These are phyloP conservation scores for Candida andamanensis DNA, from an alignment of 805 yeast species.

Conservation along the genomic window DNA sequence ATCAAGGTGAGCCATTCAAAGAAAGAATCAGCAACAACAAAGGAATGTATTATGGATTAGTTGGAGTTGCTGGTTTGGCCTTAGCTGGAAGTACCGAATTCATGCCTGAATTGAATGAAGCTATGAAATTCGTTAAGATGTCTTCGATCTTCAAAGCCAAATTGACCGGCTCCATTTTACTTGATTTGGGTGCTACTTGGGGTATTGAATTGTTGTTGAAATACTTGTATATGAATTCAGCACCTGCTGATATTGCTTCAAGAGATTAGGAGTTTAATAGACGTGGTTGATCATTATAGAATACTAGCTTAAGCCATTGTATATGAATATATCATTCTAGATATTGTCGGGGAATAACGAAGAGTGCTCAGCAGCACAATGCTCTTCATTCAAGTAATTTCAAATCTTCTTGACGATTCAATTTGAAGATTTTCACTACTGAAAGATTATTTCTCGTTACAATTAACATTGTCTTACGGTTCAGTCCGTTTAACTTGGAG, in stretches of 20 bases:
- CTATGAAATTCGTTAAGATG: conserved; percentile 91
- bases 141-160: conserved; percentile 62
- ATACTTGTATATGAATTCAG: conserved; percentile 80
- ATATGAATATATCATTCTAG: too few relatives aligned
- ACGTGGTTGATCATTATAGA: too few relatives aligned
- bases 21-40: conserved; percentile 85
- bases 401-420: conserved; percentile 27
- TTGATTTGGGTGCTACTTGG: conserved; percentile 77
- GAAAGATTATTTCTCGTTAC: conserved; percentile 18
- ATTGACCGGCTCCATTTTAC: conserved; percentile 64
- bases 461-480: conserved; percentile 17
- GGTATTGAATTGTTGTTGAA: conserved; percentile 77
- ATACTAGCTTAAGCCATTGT: too few relatives aligned
- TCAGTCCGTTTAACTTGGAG: too few relatives aligned
- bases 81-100: conserved; percentile 91
- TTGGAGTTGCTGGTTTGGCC: conserved; percentile 87
- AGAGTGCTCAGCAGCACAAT: too few relatives aligned
- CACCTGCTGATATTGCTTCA: conserved; percentile 85
- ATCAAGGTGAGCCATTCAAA: conserved; percentile 95
- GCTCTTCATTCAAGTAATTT: conserved; percentile 11
- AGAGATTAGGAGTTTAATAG: conserved; percentile 30
- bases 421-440: conserved; percentile 20
- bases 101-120: conserved; percentile 88
- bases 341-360: too few relatives aligned
- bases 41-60: conserved; percentile 94